phyloP scores from a whole-genome alignment of 805 yeast genomes.

The Yamadazyma scolyti region DNA sequence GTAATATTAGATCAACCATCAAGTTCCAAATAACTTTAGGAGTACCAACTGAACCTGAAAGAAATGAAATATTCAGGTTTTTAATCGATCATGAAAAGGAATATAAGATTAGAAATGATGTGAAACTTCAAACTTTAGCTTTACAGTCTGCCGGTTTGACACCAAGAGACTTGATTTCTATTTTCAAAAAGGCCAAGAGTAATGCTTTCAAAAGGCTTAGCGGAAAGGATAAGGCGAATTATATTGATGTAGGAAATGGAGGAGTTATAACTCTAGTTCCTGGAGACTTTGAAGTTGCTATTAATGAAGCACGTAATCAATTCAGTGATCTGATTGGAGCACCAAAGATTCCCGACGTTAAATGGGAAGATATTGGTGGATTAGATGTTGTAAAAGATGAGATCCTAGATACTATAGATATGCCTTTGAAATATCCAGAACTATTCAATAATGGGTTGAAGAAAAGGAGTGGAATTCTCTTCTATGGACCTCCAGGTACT shows the following conservation, averaged over 20 bases:
- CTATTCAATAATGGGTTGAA: constrained; percentile 84
- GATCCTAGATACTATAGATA: constrained; percentile 90
- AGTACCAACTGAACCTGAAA: constrained; percentile 78
- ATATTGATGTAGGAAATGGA: constrained; percentile 46
- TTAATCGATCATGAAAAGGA: constrained; percentile 27
- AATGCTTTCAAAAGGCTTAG: constrained; percentile 50
- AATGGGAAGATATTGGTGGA: constrained; percentile 98
- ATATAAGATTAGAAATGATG: constrained; percentile 35
- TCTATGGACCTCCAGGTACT: constrained; percentile 98
- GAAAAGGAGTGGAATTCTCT: constrained; percentile 88
- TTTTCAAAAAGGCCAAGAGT: constrained; percentile 61
- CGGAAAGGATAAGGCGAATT: constrained; percentile 18
- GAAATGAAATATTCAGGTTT: constrained; percentile 58
- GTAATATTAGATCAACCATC: constrained; percentile 59
- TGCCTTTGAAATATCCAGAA: constrained; percentile 93
- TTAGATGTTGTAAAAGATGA: constrained; percentile 86
- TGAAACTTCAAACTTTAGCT: constrained; percentile 57
- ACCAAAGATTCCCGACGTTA: constrained; percentile 90
- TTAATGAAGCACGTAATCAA: constrained; percentile 77
- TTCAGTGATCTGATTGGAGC: constrained; percentile 96
- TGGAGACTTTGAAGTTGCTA: constrained; percentile 64
- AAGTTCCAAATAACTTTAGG: constrained; percentile 73
- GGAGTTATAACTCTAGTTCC: constrained; percentile 54
- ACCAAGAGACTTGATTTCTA: constrained; percentile 74
- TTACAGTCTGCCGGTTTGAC: constrained; percentile 90